Conservation (phyloP, 2,329 filamentous ascomycete genomes). For the Pseudocercospora fuligena region DNA sequence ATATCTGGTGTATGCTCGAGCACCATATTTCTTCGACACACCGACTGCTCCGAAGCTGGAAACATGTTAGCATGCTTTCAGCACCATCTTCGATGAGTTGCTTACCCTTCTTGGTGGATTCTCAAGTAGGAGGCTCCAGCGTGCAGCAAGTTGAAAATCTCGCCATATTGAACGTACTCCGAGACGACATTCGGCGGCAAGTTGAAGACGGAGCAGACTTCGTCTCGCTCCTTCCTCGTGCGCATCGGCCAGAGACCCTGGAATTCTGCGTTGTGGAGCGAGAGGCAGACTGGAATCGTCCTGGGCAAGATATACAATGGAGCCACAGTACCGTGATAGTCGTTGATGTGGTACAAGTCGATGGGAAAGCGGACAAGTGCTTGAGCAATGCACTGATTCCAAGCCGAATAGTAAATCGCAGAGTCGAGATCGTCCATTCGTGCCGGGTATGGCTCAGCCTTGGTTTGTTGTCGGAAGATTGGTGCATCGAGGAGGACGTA, state of each 20-base stretch:
- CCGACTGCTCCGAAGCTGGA: conserved; percentile 67
- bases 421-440: conserved; percentile 72
- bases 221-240: conserved; percentile 63
- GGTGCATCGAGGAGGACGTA: conserved; percentile 71
- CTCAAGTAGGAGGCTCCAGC: conserved; percentile 69
- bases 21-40: conserved; percentile 71
- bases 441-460: conserved; percentile 67
- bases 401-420: conserved; percentile 71
- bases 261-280: conserved; percentile 72
- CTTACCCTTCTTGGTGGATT: conserved; percentile 62
- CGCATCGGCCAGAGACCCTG: conserved; percentile 72
- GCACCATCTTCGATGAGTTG: neutral
- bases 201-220: conserved; percentile 70
- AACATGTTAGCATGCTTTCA: neutral
- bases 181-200: conserved; percentile 61
- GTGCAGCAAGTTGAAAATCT: conserved; percentile 71
- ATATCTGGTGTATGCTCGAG: conserved; percentile 68
- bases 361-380: conserved; percentile 66
- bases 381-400: conserved; percentile 72
- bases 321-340: conserved; percentile 67
- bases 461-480: conserved; percentile 68
- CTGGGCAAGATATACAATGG: conserved; percentile 68
- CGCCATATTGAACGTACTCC: conserved; percentile 69
- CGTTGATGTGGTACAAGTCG: conserved; percentile 70
- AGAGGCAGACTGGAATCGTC: conserved; percentile 66